These are phyloP conservation scores for Inga laurina DNA, from an alignment of 306 rosid genomes.

Conservation along the genomic window DNA sequence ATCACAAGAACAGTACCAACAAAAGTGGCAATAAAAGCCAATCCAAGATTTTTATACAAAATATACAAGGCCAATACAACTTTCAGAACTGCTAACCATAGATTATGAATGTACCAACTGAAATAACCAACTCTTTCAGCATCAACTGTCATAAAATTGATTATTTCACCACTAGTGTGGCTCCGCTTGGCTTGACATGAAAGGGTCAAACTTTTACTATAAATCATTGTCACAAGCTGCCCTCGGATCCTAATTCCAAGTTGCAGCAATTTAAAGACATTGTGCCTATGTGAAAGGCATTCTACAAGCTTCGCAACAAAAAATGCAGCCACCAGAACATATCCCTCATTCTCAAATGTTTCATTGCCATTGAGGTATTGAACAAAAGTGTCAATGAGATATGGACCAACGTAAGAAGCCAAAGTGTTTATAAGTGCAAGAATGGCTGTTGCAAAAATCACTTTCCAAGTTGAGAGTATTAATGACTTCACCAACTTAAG, in stretches of 20 bases:
- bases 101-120: slow-evolving; percentile 41
- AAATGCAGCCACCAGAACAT: slow-evolving; percentile 39
- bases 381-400: slow-evolving; percentile 50
- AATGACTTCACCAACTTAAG: slow-evolving; percentile 42
- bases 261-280: slow-evolving; percentile 45
- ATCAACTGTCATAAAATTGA: slow-evolving; percentile 55
- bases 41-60: slow-evolving; percentile 50
- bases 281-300: slow-evolving; percentile 41
- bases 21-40: slow-evolving; percentile 51
- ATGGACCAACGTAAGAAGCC: slow-evolving; percentile 61
- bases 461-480: slow-evolving; percentile 39
- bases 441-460: slow-evolving; percentile 38
- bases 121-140: slow-evolving; percentile 54
- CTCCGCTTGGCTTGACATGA: slow-evolving; percentile 47
- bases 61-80: slow-evolving; percentile 43
- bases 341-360: slow-evolving; percentile 45
- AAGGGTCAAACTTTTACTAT: slow-evolving; percentile 43
- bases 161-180: slow-evolving; percentile 51
- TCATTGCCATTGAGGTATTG: slow-evolving; percentile 47
- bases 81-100: slow-evolving; percentile 46
- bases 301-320: slow-evolving; percentile 48
- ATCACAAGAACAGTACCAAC: slow-evolving; percentile 46
- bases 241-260: slow-evolving; percentile 43
- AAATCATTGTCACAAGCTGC: slow-evolving; percentile 38
- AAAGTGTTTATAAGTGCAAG: slow-evolving; percentile 24